phyloP scores from a whole-genome alignment of 2,329 filamentous ascomycete genomes.

The Byssoonygena ceratinophila region DNA sequence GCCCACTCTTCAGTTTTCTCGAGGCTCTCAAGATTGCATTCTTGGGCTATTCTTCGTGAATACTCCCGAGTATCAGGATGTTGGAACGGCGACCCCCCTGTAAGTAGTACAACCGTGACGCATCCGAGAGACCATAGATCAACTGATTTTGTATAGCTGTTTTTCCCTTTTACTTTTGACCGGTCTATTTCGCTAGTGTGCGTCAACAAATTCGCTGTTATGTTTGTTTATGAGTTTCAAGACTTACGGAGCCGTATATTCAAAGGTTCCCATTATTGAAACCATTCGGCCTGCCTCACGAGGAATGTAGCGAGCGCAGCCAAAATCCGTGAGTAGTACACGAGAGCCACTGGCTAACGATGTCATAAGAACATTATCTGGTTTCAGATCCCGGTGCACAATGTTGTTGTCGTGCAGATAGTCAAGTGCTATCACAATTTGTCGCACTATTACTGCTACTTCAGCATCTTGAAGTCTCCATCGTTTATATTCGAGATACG shows the following conservation, averaged over 20 bases:
- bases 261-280: conserved; percentile 45
- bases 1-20: conserved; percentile 38
- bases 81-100: conserved; percentile 41
- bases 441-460: conserved; percentile 45
- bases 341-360: conserved; percentile 42
- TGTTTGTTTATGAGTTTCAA: not conserved
- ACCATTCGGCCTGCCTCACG: conserved; percentile 39
- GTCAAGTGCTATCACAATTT: conserved; percentile 48
- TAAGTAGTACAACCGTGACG: conserved; percentile 43
- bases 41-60: conserved; percentile 25
- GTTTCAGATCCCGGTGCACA: conserved; percentile 53
- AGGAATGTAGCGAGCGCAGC: conserved; percentile 39
- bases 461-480: conserved; percentile 41
- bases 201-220: conserved; percentile 2
- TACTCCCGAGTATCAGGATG: conserved; percentile 25
- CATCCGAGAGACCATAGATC: conserved; percentile 55
- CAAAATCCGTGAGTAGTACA: conserved; percentile 52
- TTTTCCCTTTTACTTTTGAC: not conserved
- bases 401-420: conserved; percentile 48
- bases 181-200: conserved; percentile 20
- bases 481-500: conserved; percentile 45
- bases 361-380: conserved; percentile 53
- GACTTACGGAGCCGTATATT: conserved; percentile 50
- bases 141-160: conserved; percentile 45
- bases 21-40: conserved; percentile 38